phyloP scores from a whole-genome alignment of 169 alveolate genomes.

The Eimeria zaria region DNA sequence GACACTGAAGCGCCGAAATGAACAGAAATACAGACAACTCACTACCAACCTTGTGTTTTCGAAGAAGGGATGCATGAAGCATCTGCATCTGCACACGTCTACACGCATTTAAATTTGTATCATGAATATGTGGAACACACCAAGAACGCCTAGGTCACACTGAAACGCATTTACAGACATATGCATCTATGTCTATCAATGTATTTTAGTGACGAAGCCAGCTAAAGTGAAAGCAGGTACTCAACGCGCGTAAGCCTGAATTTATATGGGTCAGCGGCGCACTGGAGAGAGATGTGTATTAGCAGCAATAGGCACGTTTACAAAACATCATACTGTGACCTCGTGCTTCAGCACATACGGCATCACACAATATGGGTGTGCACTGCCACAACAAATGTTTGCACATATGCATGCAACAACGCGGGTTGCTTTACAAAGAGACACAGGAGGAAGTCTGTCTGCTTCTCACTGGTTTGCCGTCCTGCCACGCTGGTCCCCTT shows the following conservation, averaged over 20 bases:
- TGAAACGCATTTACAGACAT: too few relatives aligned
- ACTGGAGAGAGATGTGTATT: background rate
- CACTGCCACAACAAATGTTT: background rate
- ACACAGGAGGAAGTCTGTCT: too few relatives aligned
- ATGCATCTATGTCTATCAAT: background rate
- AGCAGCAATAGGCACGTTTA: background rate
- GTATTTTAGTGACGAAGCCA: background rate
- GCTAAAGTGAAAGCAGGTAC: background rate
- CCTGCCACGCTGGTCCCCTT: constrained; percentile 39
- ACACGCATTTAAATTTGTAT: background rate
- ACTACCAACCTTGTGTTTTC: background rate
- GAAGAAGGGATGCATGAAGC: background rate
- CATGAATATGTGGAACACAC: background rate
- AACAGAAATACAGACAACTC: background rate
- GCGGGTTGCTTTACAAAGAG: background rate
- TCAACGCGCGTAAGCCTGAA: background rate
- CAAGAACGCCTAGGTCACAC: background rate
- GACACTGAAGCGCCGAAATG: background rate
- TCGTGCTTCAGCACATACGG: background rate
- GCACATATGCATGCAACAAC: background rate
- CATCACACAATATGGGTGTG: background rate
- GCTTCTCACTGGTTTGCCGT: constrained; percentile 73
- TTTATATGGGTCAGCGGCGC: background rate
- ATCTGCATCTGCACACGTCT: background rate
- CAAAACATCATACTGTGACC: background rate